Conservation (phyloP, 1,139 yeast genomes). For the Magnusiomyces fungicola region DNA sequence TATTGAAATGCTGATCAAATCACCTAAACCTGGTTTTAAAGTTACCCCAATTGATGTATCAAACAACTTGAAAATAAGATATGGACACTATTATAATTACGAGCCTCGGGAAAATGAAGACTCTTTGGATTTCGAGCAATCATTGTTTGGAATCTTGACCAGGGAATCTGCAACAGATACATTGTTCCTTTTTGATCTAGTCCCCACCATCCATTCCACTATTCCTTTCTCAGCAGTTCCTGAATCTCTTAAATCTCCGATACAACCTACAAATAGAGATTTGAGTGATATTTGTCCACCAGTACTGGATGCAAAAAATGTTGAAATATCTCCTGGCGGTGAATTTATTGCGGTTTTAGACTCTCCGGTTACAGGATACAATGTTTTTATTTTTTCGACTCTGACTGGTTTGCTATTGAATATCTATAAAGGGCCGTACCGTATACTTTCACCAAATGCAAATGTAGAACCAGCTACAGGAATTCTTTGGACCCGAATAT, state of each 20-base stretch:
- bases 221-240: not conserved
- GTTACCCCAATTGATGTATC: not conserved
- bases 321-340: not conserved
- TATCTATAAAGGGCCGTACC: constrained; percentile 3
- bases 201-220: not conserved
- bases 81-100: not conserved
- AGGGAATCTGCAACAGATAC: not conserved
- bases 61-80: not conserved
- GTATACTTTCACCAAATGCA: not conserved
- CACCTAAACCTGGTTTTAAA: constrained; percentile 1
- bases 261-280: not conserved
- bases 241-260: not conserved
- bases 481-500: not conserved
- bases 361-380: not conserved
- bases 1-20: not conserved
- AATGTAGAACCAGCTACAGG: not conserved
- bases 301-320: not conserved
- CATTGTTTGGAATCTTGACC: not conserved
- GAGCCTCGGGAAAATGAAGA: not conserved
- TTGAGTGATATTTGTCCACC: too few relatives aligned
- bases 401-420: not conserved
- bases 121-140: not conserved
- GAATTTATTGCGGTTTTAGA: not conserved
- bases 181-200: constrained; percentile 2
- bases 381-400: not conserved